These are phyloP conservation scores for Aspergillus texensis DNA, from an alignment of 2,329 filamentous ascomycete species.

Conservation along the genomic window DNA sequence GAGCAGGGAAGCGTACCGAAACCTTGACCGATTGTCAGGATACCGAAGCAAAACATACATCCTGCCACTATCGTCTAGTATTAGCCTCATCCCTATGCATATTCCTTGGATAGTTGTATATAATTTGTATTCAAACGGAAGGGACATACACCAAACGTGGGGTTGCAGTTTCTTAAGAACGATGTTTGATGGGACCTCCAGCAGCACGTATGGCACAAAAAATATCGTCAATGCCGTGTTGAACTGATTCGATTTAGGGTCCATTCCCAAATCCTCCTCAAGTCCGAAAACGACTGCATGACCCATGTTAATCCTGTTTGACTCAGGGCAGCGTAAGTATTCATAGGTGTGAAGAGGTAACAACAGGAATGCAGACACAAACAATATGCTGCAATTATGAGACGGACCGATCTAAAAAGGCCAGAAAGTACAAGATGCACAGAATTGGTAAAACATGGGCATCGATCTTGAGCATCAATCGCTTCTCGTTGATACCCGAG, in stretches of 20 bases:
- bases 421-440: conserved; percentile 68
- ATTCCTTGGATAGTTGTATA: background rate
- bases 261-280: conserved; percentile 62
- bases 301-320: conserved; percentile 68
- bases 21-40: conserved; percentile 74
- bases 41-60: conserved; percentile 83
- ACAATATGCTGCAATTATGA: too few relatives aligned
- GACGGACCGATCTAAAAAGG: conserved; percentile 58
- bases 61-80: conserved; percentile 54
- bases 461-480: conserved; percentile 69
- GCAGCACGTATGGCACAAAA: conserved; percentile 72
- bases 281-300: conserved; percentile 71
- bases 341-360: background rate
- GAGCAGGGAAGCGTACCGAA: conserved; percentile 39
- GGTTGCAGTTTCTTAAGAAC: conserved; percentile 68
- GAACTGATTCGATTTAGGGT: conserved; percentile 54
- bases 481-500: conserved; percentile 51
- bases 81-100: background rate
- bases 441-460: conserved; percentile 69
- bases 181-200: conserved; percentile 67
- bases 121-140: background rate
- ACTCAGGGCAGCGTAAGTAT: background rate
- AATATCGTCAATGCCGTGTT: conserved; percentile 76
- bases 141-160: conserved; percentile 61
- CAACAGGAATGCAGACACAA: background rate